Percentiles rank a stretch among this genome's conserved stretches.
phyloP scores from a whole-genome alignment of 768 basidiomycete genomes.

The Rhizopogon vesiculosus region DNA sequence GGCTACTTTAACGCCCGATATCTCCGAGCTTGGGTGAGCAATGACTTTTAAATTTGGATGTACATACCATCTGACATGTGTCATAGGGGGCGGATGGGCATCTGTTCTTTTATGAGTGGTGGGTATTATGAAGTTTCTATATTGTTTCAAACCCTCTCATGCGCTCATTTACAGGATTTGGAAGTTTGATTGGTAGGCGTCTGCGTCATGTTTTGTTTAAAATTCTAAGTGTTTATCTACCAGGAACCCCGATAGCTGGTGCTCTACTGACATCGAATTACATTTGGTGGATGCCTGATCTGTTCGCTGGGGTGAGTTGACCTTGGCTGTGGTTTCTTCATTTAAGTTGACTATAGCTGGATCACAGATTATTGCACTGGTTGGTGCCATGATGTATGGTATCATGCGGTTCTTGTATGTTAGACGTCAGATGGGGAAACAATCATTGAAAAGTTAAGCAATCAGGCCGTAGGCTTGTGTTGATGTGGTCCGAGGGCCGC shows the following conservation, averaged over 20 bases:
- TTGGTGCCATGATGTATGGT: too few relatives aligned
- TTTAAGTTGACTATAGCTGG: too few relatives aligned
- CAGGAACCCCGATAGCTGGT: constrained; percentile 54
- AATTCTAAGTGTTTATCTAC: constrained; percentile 14
- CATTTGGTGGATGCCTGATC: constrained; percentile 51
- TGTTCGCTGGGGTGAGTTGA: constrained; percentile 40
- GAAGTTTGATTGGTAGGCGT: constrained; percentile 16
- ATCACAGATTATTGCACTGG: too few relatives aligned
- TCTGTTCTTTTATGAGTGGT: constrained; percentile 44
- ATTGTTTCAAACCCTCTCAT: too few relatives aligned
- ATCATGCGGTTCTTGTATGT: too few relatives aligned
- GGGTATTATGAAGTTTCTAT: not conserved
- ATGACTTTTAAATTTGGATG: not conserved
- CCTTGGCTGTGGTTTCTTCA: too few relatives aligned
- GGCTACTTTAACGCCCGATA: constrained; percentile 35
- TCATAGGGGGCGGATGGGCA: constrained; percentile 35
- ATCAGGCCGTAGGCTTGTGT: too few relatives aligned
- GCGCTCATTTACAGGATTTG: constrained; percentile 13
- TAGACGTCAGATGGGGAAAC: too few relatives aligned
- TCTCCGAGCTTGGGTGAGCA: constrained; percentile 45
- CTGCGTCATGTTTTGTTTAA: not conserved
- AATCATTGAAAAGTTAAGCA: too few relatives aligned
- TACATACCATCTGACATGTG: not conserved
- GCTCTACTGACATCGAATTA: constrained; percentile 47
- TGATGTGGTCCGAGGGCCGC: too few relatives aligned